Evolutionary conservation across 768 basidiomycete genomes (phyloP).

Genomic region (Naganishia antarctica): DNA sequence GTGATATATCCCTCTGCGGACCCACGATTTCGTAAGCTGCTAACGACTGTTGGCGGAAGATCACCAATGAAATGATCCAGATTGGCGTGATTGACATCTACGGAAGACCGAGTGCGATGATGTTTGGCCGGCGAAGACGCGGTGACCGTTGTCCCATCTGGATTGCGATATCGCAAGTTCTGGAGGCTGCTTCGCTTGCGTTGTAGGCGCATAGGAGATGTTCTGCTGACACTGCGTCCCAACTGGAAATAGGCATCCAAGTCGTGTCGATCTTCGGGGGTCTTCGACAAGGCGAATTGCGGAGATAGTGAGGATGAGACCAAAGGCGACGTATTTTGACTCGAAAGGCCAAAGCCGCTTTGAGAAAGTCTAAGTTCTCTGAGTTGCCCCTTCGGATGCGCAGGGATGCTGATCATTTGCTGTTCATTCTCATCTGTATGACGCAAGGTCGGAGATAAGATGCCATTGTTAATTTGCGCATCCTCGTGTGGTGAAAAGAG

Average conservation of each 20-base stretch:
- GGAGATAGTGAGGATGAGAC: neutral
- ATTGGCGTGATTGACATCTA: neutral
- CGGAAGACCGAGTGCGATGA: conserved; percentile 10
- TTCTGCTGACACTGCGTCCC: neutral
- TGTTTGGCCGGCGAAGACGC: conserved; percentile 16
- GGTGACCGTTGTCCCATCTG: conserved; percentile 11
- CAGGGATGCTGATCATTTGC: neutral
- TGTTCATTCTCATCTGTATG: neutral
- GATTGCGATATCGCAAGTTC: conserved; percentile 16
- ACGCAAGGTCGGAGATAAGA: neutral
- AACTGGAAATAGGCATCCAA: neutral
- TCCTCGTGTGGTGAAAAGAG: neutral
- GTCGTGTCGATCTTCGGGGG: neutral
- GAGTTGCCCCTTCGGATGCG: conserved; percentile 5
- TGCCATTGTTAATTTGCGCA: neutral
- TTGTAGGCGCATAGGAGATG: neutral
- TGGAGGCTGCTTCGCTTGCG: conserved; percentile 25
- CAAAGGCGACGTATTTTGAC: neutral
- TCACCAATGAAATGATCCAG: neutral
- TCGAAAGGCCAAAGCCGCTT: neutral
- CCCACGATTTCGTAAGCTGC: neutral
- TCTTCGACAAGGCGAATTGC: neutral
- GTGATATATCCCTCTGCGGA: no score
- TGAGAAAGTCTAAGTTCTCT: conserved; percentile 16
- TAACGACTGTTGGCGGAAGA: neutral